Base-by-base conservation (phyloP, 2,329 filamentous ascomycete species). In the Fusarium torulosum region DNA sequence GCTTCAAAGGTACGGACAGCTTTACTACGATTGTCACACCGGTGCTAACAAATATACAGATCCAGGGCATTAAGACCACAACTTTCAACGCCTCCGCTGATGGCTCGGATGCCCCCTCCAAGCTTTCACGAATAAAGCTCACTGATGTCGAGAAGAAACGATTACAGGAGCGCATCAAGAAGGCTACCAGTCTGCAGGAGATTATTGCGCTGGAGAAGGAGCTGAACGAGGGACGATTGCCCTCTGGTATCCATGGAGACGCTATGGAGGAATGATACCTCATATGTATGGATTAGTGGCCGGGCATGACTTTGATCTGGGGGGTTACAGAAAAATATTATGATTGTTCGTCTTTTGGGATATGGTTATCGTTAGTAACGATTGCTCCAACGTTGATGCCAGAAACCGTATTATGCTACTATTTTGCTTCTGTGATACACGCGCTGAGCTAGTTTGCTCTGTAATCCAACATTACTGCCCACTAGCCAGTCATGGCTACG, bases 191-290 rank as follows among this genome's bases (percentile, higher is more conserved):
- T 75, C 78, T 99, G 75, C 91, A 94, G 71, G 96, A 98, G 81
- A 96, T 99, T 76, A 90, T 93, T 58, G 86, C 88, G 70, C 79
- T 99, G 76, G 96, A 99, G 83, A 97, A 95, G 83, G 93, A 96
- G 79, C 81, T 98, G 69, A 92, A 92, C 66, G 95, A 98, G 78
- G 96, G 96, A 3, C 85, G 92, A 75, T 85, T 98, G 78, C 95
- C 95, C 4, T 84, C 86, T 33, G 91, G 89, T 27, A 86, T 89
- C 31, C 83, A 86, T 35, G 75, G 80, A 35, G 83, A 82, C 44
- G 80, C 79, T 15, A 90, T 90, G 88, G 87, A 90, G 79, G 86
- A 90, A 74, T 90, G 78, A 75, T 51, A 33, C 45, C 47, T 54
- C 29, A 23, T 19, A 40, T 47, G 20, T 42, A 45, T 60, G 53